Base-by-base conservation (phyloP, 2,329 filamentous ascomycete genomes). In the Cladosporium sp. region DNA sequence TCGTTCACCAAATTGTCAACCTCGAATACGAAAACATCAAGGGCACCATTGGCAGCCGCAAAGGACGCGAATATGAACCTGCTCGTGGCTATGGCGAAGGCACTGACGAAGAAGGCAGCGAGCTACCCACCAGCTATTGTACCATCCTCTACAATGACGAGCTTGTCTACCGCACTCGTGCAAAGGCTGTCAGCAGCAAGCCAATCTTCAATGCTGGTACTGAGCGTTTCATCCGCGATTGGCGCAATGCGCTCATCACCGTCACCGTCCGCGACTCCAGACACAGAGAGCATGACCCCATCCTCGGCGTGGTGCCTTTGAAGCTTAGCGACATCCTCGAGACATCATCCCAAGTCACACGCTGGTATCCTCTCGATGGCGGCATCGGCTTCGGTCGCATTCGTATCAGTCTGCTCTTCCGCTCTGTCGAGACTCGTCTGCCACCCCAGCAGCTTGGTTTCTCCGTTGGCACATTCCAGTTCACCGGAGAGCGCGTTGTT, bases 171-270 rank as follows among this genome's bases (percentile, higher is more conserved):
- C 90, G 92, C 64, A 97, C 92, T n/a, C 83, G 93, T 62, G 83
- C 89, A 30, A 97, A 99, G 75, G 91, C 91, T 3, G 86, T 95
- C 7, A 95, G 88, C 30, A 95, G 89, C 47, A 91, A 95, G 67
- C 93, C 93, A 1, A 96, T 97, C 57, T 97, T 96, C 78, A 96
- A 97, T 61, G 91, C 93, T 3, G 92, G 92, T 53, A 96, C 91
- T 0, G 93, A 99, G 65, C 82, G 86, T 11, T 97, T 97, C 61
- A 75, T 97, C 24, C 85, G 92, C 18, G 92, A 99, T 64, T 99
- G 93, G 93, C 80, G 89, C 56, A 93, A 88, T 15, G 79, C 82
- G 39, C 87, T 96, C 51, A 79, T 95, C 48, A 96, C 91, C 0
- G 78, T 97, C 43, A 88, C 89, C 1, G 90, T 96, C n/a, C 86